phyloP scores from a whole-genome alignment of 805 yeast species.

The Yamadazyma akitaensis region DNA sequence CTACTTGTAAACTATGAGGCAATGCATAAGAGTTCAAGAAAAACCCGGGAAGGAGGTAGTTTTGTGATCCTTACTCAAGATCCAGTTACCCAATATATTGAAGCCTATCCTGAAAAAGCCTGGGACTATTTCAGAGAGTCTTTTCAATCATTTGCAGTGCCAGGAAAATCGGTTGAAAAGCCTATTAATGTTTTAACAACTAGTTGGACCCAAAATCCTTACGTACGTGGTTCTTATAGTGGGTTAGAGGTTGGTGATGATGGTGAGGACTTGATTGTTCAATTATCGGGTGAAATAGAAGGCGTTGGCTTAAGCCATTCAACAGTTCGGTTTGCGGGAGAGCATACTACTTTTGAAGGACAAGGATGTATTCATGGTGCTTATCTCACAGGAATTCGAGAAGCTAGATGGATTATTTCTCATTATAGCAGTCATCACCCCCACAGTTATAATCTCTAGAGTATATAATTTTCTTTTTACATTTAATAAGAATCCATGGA shows the following conservation, averaged over 20 bases:
- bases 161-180: constrained; percentile 14
- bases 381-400: constrained; percentile 69
- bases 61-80: constrained; percentile 69
- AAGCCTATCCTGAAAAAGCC: constrained; percentile 46
- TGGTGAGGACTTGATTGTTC: constrained; percentile 58
- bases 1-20: constrained; percentile 58
- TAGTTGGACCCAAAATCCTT: constrained; percentile 80
- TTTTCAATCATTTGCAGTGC: constrained; percentile 26
- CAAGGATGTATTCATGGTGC: constrained; percentile 95
- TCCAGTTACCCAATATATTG: constrained; percentile 63
- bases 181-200: constrained; percentile 45
- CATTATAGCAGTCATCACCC: constrained; percentile 1
- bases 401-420: constrained; percentile 38
- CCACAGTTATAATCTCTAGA: neutral
- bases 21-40: constrained; percentile 20
- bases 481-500: neutral
- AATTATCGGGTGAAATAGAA: constrained; percentile 47
- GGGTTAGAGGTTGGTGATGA: constrained; percentile 69
- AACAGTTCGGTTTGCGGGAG: constrained; percentile 81
- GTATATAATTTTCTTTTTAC: too few species aligned
- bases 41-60: constrained; percentile 37
- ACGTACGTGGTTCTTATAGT: constrained; percentile 76
- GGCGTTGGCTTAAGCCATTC: constrained; percentile 34
- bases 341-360: constrained; percentile 81
- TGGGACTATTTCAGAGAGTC: constrained; percentile 61